Conservation (phyloP, 192 early-diverging fungal species). For the Chytriomyces sp. region DNA sequence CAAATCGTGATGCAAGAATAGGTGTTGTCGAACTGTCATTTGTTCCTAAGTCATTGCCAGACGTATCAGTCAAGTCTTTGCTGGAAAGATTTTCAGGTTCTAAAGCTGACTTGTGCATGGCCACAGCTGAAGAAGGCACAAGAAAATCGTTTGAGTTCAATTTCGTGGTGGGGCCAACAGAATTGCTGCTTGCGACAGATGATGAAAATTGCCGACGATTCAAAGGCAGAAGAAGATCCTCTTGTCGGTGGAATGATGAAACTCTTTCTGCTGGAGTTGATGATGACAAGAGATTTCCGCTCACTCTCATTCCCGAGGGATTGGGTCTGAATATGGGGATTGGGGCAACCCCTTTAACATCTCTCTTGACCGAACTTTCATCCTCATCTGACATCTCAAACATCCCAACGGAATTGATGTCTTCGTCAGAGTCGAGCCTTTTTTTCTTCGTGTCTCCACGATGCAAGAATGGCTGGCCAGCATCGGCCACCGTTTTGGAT, state of each 20-base stretch:
- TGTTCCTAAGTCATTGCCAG: not conserved
- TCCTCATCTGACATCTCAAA: constrained; percentile 68
- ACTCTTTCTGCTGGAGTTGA: too few species aligned
- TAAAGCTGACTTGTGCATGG: too few species aligned
- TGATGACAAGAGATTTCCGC: not conserved
- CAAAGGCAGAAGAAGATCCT: not conserved
- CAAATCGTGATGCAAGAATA: constrained; percentile 7
- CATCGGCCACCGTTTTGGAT: too few species aligned
- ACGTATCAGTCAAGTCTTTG: too few species aligned
- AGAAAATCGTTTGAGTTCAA: too few species aligned
- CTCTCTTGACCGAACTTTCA: constrained; percentile 24
- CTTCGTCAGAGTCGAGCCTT: not conserved
- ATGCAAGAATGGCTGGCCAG: not conserved
- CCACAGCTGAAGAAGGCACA: too few species aligned
- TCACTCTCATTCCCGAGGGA: too few species aligned
- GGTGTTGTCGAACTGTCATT: not conserved
- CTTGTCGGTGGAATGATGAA: not conserved
- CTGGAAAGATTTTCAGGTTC: too few species aligned
- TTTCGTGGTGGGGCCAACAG: too few species aligned
- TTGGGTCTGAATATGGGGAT: constrained; percentile 8
- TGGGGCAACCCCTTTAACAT: not conserved
- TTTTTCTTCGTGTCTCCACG: constrained; percentile 2
- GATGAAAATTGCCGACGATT: constrained; percentile 36
- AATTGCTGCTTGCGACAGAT: constrained; percentile 3
- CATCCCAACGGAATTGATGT: constrained; percentile 31